Conservation (phyloP, 169 alveolate species). For the Ichthyophthirius multifiliis region DNA sequence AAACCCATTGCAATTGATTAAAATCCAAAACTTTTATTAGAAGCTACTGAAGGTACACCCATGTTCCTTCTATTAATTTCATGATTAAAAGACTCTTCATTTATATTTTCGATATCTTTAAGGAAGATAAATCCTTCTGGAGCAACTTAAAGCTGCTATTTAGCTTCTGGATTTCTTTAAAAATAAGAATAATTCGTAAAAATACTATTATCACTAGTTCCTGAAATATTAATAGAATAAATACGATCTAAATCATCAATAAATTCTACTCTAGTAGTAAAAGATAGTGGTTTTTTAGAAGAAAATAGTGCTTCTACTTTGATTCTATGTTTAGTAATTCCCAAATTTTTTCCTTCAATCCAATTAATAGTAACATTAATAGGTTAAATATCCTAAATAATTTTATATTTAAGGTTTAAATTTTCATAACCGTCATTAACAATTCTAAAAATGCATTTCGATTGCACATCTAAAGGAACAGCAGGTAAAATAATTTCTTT, state of each 20-base stretch:
- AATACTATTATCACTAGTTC: slow-evolving; percentile 89
- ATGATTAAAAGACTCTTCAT: too few relatives aligned
- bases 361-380: slow-evolving; percentile 71
- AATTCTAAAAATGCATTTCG: slow-evolving; percentile 79
- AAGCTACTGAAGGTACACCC: slow-evolving; percentile 67
- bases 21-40: slow-evolving; percentile 77
- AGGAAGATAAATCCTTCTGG: not conserved
- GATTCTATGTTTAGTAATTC: slow-evolving; percentile 72
- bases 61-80: slow-evolving; percentile 40
- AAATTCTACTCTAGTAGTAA: slow-evolving; percentile 88
- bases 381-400: slow-evolving; percentile 74
- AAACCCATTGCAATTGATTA: slow-evolving; percentile 67
- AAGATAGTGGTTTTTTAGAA: slow-evolving; percentile 81
- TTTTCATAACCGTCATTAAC: slow-evolving; percentile 91
- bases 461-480: slow-evolving; percentile 82
- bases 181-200: slow-evolving; percentile 77
- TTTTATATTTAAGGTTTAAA: slow-evolving; percentile 74
- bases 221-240: slow-evolving; percentile 84
- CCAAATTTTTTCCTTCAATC: slow-evolving; percentile 81
- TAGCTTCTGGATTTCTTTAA: slow-evolving; percentile 63
- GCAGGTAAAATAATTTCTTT: slow-evolving; percentile 87
- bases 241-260: slow-evolving; percentile 86
- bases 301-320: slow-evolving; percentile 80
- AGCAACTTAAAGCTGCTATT: too few relatives aligned
- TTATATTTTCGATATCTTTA: not conserved